Base-by-base conservation (phyloP, 768 basidiomycete genomes). In the Pleurotus pulmonarius region DNA sequence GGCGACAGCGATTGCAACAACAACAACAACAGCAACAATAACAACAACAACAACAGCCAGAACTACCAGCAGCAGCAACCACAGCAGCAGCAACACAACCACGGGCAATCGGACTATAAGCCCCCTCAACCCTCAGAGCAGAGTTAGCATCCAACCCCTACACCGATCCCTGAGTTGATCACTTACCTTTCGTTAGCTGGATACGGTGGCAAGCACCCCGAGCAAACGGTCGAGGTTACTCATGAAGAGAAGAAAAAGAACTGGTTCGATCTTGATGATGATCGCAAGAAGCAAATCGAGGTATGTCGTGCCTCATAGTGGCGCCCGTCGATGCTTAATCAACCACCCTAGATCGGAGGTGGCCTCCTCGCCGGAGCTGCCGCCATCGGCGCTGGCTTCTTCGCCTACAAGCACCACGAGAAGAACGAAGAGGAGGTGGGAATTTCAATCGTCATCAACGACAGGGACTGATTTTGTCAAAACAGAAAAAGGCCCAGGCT, bases 331-430 rank as follows among this genome's bases (percentile, higher is more conserved):
- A 16, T 20, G 37, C 1, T 24, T 6, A 16, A 52, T n/a, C 55
- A 56, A 49, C 56, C 24, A 59, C 58, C 39, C 26, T 61, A 90
- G 88, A 63, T 88, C 57, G 88, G 83, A 16, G 88, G 84, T 16
- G 88, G 85, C 20, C 52, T 90, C 25, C 69, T 78, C 37, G 83
- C 75, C 1, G 88, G 85, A 0, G 65, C 72, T n/a, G 83, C 77
- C 15, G 63, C 71, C 20, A 46, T 85, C 15, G 85, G 75, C 54
- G 84, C 67, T 6, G 87, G 84, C 3, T 63, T 71, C 52, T 65
- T 64, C 26, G 82, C 81, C 2, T 83, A 74, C 69, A 83, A 86
- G 56, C 59, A 80, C 2, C 83, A 87, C 59, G 73, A 81, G 60
- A 73, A 86, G 60, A 75, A 70, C 39, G 70, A 82, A 47, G 83